These are phyloP conservation scores for Cyclotella kingstonii DNA, from an alignment of 108 stramenopile genomes.

Conservation along the genomic window DNA sequence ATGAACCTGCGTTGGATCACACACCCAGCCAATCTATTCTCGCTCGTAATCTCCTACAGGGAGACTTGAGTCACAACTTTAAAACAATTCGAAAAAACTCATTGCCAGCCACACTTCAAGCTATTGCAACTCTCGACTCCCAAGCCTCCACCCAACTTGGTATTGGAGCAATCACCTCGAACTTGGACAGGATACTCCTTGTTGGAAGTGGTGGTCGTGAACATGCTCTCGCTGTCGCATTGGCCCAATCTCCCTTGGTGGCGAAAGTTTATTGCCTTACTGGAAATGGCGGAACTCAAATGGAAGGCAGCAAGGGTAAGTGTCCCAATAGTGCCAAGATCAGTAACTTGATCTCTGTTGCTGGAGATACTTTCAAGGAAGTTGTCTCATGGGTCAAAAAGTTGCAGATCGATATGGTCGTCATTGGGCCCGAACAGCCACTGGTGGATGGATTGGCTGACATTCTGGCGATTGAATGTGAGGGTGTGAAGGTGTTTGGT, in stretches of 20 bases:
- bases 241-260: constrained; percentile 79
- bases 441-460: constrained; percentile 94
- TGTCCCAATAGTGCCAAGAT: constrained; percentile 52
- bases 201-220: constrained; percentile 87
- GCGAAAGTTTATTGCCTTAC: constrained; percentile 70
- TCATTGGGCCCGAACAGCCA: constrained; percentile 97
- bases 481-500: constrained; percentile 92
- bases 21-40: constrained; percentile 14
- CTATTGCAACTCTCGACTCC: constrained; percentile 43
- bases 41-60: no score
- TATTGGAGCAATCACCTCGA: constrained; percentile 48
- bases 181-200: no score
- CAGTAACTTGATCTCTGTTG: constrained; percentile 49
- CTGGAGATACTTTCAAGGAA: constrained; percentile 17
- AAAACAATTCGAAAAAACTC: constrained; percentile 21
- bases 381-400: constrained; percentile 63
- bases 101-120: constrained; percentile 31
- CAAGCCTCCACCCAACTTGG: constrained; percentile 32
- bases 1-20: constrained; percentile 29
- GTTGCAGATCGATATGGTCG: constrained; percentile 76
- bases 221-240: constrained; percentile 81
- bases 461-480: constrained; percentile 65
- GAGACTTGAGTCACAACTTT: constrained; percentile 6
- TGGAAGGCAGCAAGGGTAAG: constrained; percentile 47
- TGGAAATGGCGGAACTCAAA: constrained; percentile 92